Evolutionary conservation across 208 protist species (phyloP).

Genomic region (Leishmania martiniquensis): DNA sequence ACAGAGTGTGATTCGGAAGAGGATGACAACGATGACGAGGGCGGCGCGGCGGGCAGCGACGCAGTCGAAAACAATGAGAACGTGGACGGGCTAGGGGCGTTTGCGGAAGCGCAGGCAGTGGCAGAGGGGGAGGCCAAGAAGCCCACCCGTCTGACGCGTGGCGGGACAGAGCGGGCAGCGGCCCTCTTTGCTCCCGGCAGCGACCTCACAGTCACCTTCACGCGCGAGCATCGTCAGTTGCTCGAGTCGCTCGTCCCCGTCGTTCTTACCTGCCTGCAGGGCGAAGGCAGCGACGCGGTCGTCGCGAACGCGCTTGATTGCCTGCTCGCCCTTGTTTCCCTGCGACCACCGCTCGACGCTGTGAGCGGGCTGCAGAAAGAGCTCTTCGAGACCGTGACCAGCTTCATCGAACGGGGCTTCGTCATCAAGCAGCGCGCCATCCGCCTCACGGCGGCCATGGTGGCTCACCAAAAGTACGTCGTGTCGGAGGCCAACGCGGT

Average conservation of each 20-base stretch:
- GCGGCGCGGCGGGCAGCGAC: constrained; percentile 20
- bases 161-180: constrained; percentile 6
- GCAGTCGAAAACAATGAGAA: constrained; percentile 28
- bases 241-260: constrained; percentile 79
- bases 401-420: constrained; percentile 82
- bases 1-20: constrained; percentile 3
- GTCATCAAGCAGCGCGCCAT: constrained; percentile 90
- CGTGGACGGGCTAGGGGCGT: constrained; percentile 71
- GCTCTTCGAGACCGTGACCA: constrained; percentile 76
- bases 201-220: constrained; percentile 75
- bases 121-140: constrained; percentile 26
- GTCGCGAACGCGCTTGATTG: constrained; percentile 86
- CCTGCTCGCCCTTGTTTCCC: constrained; percentile 79
- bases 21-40: constrained; percentile 9
- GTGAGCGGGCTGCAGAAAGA: constrained; percentile 57
- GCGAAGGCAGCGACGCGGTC: constrained; percentile 90
- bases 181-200: constrained; percentile 16
- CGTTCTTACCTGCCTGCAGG: constrained; percentile 81
- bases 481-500: constrained; percentile 65
- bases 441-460: constrained; percentile 77
- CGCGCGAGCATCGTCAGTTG: constrained; percentile 66
- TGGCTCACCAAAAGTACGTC: constrained; percentile 75
- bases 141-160: not conserved
- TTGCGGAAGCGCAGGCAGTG: constrained; percentile 59
- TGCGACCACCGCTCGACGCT: constrained; percentile 72